Evolutionary conservation across 169 alveolate species (phyloP), one percentile per base, ranked within the genome.

Genomic region (Cryptosporidium ryanae): DNA sequence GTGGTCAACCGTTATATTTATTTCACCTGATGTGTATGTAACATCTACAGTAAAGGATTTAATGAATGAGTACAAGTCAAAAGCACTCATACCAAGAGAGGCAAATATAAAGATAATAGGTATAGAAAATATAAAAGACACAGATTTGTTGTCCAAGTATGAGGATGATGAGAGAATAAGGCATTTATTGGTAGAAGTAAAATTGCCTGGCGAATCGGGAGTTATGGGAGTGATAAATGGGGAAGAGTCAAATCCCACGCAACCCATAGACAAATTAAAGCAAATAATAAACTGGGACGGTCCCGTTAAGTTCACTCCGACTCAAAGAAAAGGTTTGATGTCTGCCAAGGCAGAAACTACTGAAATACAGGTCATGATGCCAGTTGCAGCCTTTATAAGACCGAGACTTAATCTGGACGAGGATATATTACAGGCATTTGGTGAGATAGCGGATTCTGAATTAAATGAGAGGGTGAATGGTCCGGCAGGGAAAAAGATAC

Each of bases 261-360:
- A 43, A 34, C 87, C 87, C 12, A 76, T 76, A 1, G 87, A 76
- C n/a, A 76, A 76, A 29, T 59, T 76, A 32, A 76, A 76, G 70
- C 68, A 76, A 21, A 61, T 61, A 6, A 76, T 76, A 43, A 76
- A 76, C 46, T 76, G 87, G 87, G 76, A 76, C n/a, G 87, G 87
- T 21, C 71, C 87, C 12, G 76, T 76, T 76, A 43, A 76, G 15
- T 76, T 76, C 31, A 61, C 71, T 29, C 87, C 87, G 13, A 76
- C 68, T 10, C 87, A 76, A 76, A 76, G 21, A 43, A 32, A 49
- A 59, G 87, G 87, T n/a, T 38, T 55, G 2, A 44, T 59, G 18
- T 18, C 87, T 1, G 87, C 87, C 5, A 76, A 76, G 52, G 87
- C 87, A 21, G 87, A 76, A 1, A 76, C 87, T 12, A 76, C 87